Evolutionary conservation across 1,284 basidiomycete species (phyloP), one percentile per base, ranked within the genome.

Genomic region (Moesziomyces sp.): DNA sequence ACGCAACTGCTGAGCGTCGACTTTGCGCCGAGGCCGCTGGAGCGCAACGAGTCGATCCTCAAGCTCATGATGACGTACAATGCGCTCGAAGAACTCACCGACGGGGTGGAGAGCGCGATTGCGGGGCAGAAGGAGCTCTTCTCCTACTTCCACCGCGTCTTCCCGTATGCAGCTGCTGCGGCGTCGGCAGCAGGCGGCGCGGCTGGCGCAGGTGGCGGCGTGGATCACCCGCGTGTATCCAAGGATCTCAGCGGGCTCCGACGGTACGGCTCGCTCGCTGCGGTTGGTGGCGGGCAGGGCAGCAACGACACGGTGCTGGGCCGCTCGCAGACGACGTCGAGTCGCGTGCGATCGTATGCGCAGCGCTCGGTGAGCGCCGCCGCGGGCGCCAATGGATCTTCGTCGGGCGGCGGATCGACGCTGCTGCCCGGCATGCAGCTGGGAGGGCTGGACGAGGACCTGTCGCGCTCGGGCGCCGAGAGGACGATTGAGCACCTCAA

Each of bases 41-140:
- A 93, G 57, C 83, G 87, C 6, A 91, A 95, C 68, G 92, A 92
- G 76, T 87, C 91, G 58, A 90, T 92, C 26, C 86, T 97, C 54
- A 91, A 95, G 83, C 85, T 99, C 42, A 88, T 94, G 44, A 92
- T 97, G 88, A 93, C 94, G 1, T 91, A 93, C 81, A 90, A 93
- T 56, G 89, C 91, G 4, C 86, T 98, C 49, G 88, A 89, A 16
- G 96, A 99, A 85, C 88, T 91, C 52, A 88, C 92, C 21, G 91
- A 93, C 46, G 97, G 97, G 0, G 88, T 92, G 0, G 93, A 96
- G 74, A 89, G 90, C 46, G 95, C 94, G 0, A 91, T 92, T 59
- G 87, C 87, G 24, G 91, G 89, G 66, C 94, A 95, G 88, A 87
- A 94, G 33, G 92, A 93, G 46, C 87, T 95, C 2, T 97, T 97